Evolutionary conservation across 73 alveolate species (phyloP).

Genomic region (Paramecium pentaurelia): DNA sequence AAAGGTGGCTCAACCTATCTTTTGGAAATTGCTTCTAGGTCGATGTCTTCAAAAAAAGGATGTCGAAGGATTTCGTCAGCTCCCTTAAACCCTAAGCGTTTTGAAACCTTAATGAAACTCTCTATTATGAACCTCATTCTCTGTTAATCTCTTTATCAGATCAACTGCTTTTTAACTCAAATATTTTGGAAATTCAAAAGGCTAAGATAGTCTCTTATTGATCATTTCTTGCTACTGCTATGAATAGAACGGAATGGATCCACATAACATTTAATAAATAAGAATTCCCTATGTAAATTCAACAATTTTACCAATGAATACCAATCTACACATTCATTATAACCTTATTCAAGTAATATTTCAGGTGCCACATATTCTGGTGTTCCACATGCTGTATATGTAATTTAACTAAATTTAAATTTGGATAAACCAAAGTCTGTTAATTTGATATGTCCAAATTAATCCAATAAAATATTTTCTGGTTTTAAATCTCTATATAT

Average conservation of each 20-base stretch:
- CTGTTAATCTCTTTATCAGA: background rate
- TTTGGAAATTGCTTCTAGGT: constrained; percentile 63
- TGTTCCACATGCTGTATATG: constrained; percentile 79
- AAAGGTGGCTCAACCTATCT: constrained; percentile 34
- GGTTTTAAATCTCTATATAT: constrained; percentile 94
- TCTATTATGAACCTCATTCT: background rate
- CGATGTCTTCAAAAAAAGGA: constrained; percentile 85
- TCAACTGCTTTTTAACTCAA: background rate
- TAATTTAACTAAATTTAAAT: constrained; percentile 59
- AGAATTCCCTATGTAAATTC: constrained; percentile 62
- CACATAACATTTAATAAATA: constrained; percentile 75
- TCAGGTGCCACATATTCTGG: constrained; percentile 88
- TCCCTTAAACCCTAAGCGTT: constrained; percentile 81
- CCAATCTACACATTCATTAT: constrained; percentile 75
- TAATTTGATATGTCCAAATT: constrained; percentile 85
- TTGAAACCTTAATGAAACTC: constrained; percentile 14
- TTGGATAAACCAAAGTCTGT: constrained; percentile 95
- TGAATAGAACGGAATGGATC: constrained; percentile 66
- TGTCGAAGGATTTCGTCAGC: constrained; percentile 87
- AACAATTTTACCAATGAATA: constrained; percentile 64
- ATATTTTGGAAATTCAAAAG: background rate
- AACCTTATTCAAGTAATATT: constrained; percentile 68
- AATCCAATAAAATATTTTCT: constrained; percentile 89
- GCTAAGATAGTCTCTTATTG: background rate
- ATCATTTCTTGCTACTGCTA: background rate